Base-by-base conservation (phyloP, 164 flowering plant species). In the Chloranthus sessilifolius region DNA sequence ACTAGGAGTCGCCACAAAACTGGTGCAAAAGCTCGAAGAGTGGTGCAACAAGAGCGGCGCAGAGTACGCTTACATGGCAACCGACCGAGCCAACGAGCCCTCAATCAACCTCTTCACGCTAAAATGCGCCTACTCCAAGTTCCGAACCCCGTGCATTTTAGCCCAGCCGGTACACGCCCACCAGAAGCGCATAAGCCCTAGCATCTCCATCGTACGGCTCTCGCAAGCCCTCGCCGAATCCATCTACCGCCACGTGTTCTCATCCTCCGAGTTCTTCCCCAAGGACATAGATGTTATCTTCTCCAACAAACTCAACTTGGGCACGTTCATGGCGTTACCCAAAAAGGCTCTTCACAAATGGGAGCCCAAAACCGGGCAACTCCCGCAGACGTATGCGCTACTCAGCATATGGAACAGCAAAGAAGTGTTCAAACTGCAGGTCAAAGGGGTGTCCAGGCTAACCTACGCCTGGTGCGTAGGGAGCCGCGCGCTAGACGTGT, bases 141-240 rank as follows among this genome's bases (percentile, higher is more conserved):
- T 87, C 41, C 74, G 85, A 1, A 68, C 77, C 16, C 95, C 78
- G 0, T 58, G 81, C 5, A 46, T 83, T 48, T 50, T 87, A 24
- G 87, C 81, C 38, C 91, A 79, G 24, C 95, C 91, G 0, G 83
- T 87, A 14, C 85, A 79, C 41, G 82, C 79, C 10, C 91, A 87
- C 49, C 23, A 57, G 56, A 75, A 78, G 64, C 72, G 71, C 2
- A 0, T 80, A 7, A 27, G 54, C 55, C 57, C 73, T 0, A 49
- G 49, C 29, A 44, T 63, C 9, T 44, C 61, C 0, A 52, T 80
- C 14, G 34, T 73, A 17, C 59, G 46, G 4, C 56, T 79, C 55
- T 38, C 74, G 3, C 67, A 73, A 0, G 26, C 38, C 6, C 53
- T 68, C 2, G 74, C 91, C 0, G 74, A 54, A 30, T 40, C 66